Base-by-base conservation (phyloP, 192 early-diverging fungal species). In the Coemansia sp. region DNA sequence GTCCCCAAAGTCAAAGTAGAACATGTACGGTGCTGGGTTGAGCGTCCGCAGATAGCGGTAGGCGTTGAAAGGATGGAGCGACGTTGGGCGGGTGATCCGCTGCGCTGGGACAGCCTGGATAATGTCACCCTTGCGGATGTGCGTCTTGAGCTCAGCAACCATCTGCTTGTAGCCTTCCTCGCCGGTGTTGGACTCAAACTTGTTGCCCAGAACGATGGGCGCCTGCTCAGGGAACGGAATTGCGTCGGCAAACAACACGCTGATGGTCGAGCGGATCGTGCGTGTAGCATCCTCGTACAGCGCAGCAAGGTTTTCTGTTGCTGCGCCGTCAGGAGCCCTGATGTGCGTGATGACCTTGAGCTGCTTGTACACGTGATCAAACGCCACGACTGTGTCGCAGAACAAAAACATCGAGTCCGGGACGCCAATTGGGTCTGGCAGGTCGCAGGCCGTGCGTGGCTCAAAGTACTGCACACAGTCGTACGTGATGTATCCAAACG, bases 11-110 rank as follows among this genome's bases (percentile, higher is more conserved):
- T 98, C 89, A 68, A 99, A 87, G 77, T 98, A 99, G 75, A 99
- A 99, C 96, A 99, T 96, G 80, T 99, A 99, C 19, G 98, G 98
- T 7, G 96, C 98, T n/a, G 98, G 98, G 73, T 98, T 99, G 55
- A 98, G 81, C 17, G 91, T 93, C 58, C 98, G 87, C 64, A 99
- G 84, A 63, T 96, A 90, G 44, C 98, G 87, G 84, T 99, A 99
- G 25, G 96, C 95, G 76, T 99, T 99, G 84, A 99, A 98, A 11
- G 98, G 97, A 78, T 99, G 94, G 49, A 99, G 76, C 5, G 89
- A 74, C 10, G 98, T 98, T 14, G 86, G 86, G 49, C 93, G 94
- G 25, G 89, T 87, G 64, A 98, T 82, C 42, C 98, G 85, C 78
- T 98, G 98, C 0, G 92, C 93, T 1, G 97, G 96, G 3, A 99